A percentile compares a stretch with the other conserved stretches of the same genome.
These are phyloP conservation scores for Chaetomiaceae sp. DNA, from an alignment of 2,329 filamentous ascomycete genomes.

Conservation along the genomic window DNA sequence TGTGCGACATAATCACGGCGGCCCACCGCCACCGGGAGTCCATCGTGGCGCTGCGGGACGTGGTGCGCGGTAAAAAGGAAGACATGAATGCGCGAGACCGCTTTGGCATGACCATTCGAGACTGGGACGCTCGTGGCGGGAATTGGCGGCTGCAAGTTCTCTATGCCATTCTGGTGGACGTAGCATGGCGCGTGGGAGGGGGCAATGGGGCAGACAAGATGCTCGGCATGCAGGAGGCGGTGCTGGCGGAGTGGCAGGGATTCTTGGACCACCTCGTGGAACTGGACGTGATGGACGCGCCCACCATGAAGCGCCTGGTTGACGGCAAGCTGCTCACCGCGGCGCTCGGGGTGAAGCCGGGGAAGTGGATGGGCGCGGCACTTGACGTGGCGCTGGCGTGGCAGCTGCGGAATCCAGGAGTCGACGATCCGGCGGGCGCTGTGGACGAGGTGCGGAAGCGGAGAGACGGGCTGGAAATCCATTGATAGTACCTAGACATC, in stretches of 20 bases:
- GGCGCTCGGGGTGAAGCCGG: slow-evolving; percentile 62
- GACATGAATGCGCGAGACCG: slow-evolving; percentile 51
- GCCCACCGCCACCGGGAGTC: slow-evolving; percentile 56
- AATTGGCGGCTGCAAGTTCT: slow-evolving; percentile 68
- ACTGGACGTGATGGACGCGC: slow-evolving; percentile 52
- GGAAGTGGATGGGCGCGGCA: slow-evolving; percentile 77
- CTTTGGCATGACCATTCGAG: slow-evolving; percentile 67
- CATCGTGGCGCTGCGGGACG: slow-evolving; percentile 57
- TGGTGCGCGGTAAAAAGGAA: slow-evolving; percentile 39
- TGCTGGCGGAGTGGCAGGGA: slow-evolving; percentile 45
- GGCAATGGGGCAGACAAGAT: slow-evolving; percentile 10
- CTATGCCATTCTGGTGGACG: slow-evolving; percentile 60
- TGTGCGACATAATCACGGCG: slow-evolving; percentile 60
- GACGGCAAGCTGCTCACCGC: slow-evolving; percentile 70
- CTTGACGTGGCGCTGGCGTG: slow-evolving; percentile 76
- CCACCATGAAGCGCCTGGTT: slow-evolving; percentile 56
- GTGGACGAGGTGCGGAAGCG: slow-evolving; percentile 52
- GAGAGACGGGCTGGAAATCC: slow-evolving; percentile 47
- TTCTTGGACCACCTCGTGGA: slow-evolving; percentile 51
- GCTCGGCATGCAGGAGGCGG: slow-evolving; percentile 34
- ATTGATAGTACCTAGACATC: background rate
- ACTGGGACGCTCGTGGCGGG: slow-evolving; percentile 56
- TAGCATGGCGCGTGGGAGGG: slow-evolving; percentile 36
- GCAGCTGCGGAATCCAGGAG: slow-evolving; percentile 75
- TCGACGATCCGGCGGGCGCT: slow-evolving; percentile 51